These are phyloP conservation scores for Esteya vermicola DNA, from an alignment of 2,329 filamentous ascomycete species.

Conservation along the genomic window DNA sequence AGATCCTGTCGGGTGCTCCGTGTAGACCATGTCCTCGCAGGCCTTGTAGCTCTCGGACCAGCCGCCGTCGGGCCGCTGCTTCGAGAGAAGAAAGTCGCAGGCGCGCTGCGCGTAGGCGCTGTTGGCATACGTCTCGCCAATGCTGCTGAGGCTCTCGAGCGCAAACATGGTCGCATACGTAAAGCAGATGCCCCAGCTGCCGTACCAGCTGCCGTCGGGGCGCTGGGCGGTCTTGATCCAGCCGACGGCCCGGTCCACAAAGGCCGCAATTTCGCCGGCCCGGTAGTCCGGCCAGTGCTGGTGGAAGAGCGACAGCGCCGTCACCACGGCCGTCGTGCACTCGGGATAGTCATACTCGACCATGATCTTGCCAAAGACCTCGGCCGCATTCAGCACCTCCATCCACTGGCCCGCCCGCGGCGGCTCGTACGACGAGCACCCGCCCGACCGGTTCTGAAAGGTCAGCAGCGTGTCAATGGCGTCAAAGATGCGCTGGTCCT, in stretches of 20 bases:
- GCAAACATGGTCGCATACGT: slow-evolving; percentile 97
- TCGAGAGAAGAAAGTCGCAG: slow-evolving; percentile 73
- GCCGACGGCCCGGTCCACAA: slow-evolving; percentile 58
- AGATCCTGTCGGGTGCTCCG: slow-evolving; percentile 58
- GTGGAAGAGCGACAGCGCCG: slow-evolving; percentile 69
- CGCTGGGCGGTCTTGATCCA: slow-evolving; percentile 75
- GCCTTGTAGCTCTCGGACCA: slow-evolving; percentile 93
- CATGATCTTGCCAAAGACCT: slow-evolving; percentile 96
- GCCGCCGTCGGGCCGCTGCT: slow-evolving; percentile 78
- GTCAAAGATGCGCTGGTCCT: slow-evolving; percentile 67
- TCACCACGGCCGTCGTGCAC: slow-evolving; percentile 91
- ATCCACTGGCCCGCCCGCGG: slow-evolving; percentile 63
- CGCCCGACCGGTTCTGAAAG: slow-evolving; percentile 79
- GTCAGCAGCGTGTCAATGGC: slow-evolving; percentile 81
- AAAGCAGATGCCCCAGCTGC: slow-evolving; percentile 95
- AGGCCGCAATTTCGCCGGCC: slow-evolving; percentile 54
- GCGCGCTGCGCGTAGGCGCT: slow-evolving; percentile 57
- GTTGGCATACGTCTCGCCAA: slow-evolving; percentile 69
- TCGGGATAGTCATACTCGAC: slow-evolving; percentile 97
- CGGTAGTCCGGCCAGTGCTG: slow-evolving; percentile 73
- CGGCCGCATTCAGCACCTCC: slow-evolving; percentile 84
- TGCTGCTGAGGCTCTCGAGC: slow-evolving; percentile 66
- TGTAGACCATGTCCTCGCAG: slow-evolving; percentile 63
- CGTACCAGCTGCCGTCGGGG: slow-evolving; percentile 88
- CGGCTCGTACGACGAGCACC: slow-evolving; percentile 80